These are phyloP conservation scores for Bipolaris cookei DNA, from an alignment of 2,329 filamentous ascomycete species.

Conservation along the genomic window DNA sequence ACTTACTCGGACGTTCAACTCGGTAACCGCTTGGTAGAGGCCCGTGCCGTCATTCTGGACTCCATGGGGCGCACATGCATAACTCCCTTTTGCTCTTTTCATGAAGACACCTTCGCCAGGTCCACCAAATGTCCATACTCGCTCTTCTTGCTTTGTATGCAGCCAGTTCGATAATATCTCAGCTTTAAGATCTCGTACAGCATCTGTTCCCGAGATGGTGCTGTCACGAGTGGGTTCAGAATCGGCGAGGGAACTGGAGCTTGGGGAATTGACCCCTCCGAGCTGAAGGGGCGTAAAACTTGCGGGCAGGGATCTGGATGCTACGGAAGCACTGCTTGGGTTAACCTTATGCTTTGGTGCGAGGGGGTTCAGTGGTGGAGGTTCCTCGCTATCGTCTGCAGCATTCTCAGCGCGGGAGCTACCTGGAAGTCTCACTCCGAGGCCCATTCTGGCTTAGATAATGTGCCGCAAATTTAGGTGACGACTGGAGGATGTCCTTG, in stretches of 20 bases:
- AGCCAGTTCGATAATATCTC: slow-evolving; percentile 70
- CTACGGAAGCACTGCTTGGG: not conserved
- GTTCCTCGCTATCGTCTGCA: not conserved
- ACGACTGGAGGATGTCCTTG: not conserved
- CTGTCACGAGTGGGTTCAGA: not conserved
- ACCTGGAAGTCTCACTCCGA: not conserved
- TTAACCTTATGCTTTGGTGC: not conserved
- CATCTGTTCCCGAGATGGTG: slow-evolving; percentile 42
- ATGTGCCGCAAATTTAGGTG: not conserved
- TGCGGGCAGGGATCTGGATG: not conserved
- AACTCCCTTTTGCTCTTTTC: slow-evolving; percentile 59
- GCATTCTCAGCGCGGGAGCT: not conserved
- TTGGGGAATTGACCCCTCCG: not conserved
- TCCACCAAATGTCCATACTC: slow-evolving; percentile 57
- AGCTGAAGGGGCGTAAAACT: slow-evolving; percentile 15
- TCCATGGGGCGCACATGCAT: slow-evolving; percentile 59
- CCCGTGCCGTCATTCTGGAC: slow-evolving; percentile 55
- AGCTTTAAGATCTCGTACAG: slow-evolving; percentile 61
- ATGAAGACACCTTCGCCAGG: slow-evolving; percentile 62
- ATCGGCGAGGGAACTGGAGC: slow-evolving; percentile 1
- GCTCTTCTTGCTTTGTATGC: slow-evolving; percentile 66
- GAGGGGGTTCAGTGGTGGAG: slow-evolving; percentile 2
- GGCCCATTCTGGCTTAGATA: not conserved
- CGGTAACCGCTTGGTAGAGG: slow-evolving; percentile 58
- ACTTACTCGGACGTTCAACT: slow-evolving; percentile 62